Conservation (phyloP, 768 basidiomycete genomes). For the Calocybe indica region DNA sequence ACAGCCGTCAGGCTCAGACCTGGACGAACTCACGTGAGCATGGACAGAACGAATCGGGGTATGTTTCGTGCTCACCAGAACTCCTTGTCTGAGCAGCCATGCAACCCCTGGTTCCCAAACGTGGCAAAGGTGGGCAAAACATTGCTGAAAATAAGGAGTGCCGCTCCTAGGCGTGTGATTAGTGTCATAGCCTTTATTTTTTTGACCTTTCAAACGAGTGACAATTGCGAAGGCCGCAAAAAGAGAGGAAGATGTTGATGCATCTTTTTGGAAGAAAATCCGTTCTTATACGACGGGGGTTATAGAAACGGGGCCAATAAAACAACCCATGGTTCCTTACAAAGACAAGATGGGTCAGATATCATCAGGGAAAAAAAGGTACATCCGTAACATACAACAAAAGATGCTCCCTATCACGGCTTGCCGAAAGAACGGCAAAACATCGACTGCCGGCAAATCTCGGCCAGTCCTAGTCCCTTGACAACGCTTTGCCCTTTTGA, state of each 20-base stretch:
- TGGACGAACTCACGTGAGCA: slow-evolving; percentile 21
- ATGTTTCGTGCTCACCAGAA: slow-evolving; percentile 22
- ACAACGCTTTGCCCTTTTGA: no score
- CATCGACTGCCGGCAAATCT: no score
- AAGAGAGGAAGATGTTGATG: slow-evolving; percentile 1
- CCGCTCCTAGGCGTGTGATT: slow-evolving; percentile 6
- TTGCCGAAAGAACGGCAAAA: no score
- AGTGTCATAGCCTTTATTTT: slow-evolving; percentile 6
- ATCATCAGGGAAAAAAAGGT: no score
- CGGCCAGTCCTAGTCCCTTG: no score
- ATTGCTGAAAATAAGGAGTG: slow-evolving; percentile 27
- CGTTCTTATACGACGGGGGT: slow-evolving; percentile 4
- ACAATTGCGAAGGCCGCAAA: slow-evolving; percentile 1
- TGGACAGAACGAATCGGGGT: not conserved
- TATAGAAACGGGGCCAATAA: slow-evolving; percentile 1
- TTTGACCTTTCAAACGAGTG: slow-evolving; percentile 9
- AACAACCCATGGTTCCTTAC: not conserved
- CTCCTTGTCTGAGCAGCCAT: slow-evolving; percentile 20
- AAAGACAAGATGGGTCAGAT: no score
- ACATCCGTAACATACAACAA: no score
- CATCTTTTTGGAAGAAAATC: not conserved
- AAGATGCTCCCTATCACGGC: no score
- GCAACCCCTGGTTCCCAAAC: slow-evolving; percentile 12
- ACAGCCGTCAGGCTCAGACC: slow-evolving; percentile 26
- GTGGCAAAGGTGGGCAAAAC: slow-evolving; percentile 28